A percentile compares a stretch with the other conserved stretches of the same genome.
These are phyloP conservation scores for Phallus indusiatus DNA, from an alignment of 768 basidiomycete species.

Conservation along the genomic window DNA sequence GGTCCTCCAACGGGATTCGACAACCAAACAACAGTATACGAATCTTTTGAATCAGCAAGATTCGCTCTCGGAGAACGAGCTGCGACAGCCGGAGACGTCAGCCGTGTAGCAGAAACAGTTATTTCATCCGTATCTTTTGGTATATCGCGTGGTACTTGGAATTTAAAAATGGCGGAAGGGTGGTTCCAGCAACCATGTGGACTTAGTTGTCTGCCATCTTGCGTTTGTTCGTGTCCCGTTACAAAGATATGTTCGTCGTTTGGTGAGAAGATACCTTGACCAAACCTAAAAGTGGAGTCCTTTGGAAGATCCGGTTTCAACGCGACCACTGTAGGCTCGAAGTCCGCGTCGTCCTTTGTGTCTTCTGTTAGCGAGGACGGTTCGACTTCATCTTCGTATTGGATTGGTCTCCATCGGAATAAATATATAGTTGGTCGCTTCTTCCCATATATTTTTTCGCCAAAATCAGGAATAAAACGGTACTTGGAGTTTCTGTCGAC, in stretches of 20 bases:
- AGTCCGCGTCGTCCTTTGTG: slow-evolving; percentile 9
- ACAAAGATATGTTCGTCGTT: slow-evolving; percentile 36
- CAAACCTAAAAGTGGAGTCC: slow-evolving; percentile 27
- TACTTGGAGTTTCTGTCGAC: slow-evolving; percentile 31
- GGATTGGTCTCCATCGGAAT: slow-evolving; percentile 17
- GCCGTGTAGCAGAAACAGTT: slow-evolving; percentile 15
- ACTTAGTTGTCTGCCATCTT: slow-evolving; percentile 51
- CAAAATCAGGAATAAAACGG: slow-evolving; percentile 49
- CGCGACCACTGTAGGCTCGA: slow-evolving; percentile 15
- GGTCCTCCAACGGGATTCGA: slow-evolving; percentile 47
- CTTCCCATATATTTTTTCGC: slow-evolving; percentile 49
- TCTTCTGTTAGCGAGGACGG: slow-evolving; percentile 1
- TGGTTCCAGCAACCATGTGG: slow-evolving; percentile 53
- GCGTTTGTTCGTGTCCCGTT: slow-evolving; percentile 51
- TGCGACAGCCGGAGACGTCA: slow-evolving; percentile 36
- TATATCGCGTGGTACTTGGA: slow-evolving; percentile 21
- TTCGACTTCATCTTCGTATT: background rate
- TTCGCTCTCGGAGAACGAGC: slow-evolving; percentile 51
- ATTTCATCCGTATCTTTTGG: slow-evolving; percentile 3
- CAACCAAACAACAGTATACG: slow-evolving; percentile 38
- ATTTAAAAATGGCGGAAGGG: slow-evolving; percentile 45
- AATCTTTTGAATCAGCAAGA: slow-evolving; percentile 14
- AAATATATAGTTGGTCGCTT: slow-evolving; percentile 46
- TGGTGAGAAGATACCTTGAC: slow-evolving; percentile 45
- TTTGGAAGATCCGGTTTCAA: slow-evolving; percentile 6